Percentiles rank a stretch among this genome's conserved stretches.
Evolutionary conservation across 1,139 yeast genomes (phyloP).

Genomic region (Schwanniomyces etchellsii): DNA sequence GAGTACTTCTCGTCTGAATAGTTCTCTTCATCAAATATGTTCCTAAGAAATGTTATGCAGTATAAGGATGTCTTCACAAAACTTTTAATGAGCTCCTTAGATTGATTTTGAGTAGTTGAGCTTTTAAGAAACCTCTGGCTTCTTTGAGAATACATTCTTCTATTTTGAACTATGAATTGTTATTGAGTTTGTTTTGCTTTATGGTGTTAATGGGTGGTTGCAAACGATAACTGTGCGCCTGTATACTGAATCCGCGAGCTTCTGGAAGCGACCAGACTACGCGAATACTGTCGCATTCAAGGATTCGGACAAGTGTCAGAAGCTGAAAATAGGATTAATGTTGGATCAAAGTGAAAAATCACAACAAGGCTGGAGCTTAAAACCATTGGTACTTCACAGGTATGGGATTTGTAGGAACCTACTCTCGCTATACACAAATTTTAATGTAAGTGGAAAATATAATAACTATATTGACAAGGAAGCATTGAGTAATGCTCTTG

Average conservation of each 20-base stretch:
- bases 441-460: conserved; percentile 21
- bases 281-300: conserved; percentile 1
- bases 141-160: neutral
- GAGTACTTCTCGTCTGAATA: conserved; percentile 39
- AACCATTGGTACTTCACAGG: conserved; percentile 16
- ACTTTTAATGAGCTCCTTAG: conserved; percentile 34
- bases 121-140: neutral
- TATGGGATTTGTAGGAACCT: conserved; percentile 22
- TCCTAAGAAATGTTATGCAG: conserved; percentile 47
- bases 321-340: neutral
- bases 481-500: conserved; percentile 21
- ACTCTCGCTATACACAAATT: conserved; percentile 21
- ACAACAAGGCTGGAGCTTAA: neutral
- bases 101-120: neutral
- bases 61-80: conserved; percentile 44
- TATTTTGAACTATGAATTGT: no score
- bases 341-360: neutral
- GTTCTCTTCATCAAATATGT: conserved; percentile 43
- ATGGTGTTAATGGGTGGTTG: no score
- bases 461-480: conserved; percentile 11
- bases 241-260: no score
- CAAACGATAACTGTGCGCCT: no score
- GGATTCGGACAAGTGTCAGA: neutral
- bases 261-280: no score
- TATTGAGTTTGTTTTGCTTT: neutral